phyloP scores from a whole-genome alignment of 2,329 filamentous ascomycete species.

The Cladosporium sp. region DNA sequence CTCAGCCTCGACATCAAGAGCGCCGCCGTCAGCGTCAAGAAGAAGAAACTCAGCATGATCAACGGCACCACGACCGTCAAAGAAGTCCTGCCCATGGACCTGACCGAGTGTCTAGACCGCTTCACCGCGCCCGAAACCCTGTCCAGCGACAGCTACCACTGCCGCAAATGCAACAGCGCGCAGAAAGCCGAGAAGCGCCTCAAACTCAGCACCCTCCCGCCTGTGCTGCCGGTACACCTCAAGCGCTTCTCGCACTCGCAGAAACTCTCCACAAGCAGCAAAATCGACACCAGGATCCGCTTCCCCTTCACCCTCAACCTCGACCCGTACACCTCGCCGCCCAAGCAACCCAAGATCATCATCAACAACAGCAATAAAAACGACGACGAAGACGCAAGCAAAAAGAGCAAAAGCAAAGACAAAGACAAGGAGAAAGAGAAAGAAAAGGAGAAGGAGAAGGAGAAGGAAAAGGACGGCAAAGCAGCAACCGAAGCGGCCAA shows the following conservation, averaged over 20 bases:
- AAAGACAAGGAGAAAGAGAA: slow-evolving; percentile 9
- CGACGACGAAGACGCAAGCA: slow-evolving; percentile 34
- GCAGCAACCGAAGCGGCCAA: slow-evolving; percentile 26
- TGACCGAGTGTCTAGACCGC: slow-evolving; percentile 71
- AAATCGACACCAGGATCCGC: slow-evolving; percentile 82
- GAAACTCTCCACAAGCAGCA: slow-evolving; percentile 72
- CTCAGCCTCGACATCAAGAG: slow-evolving; percentile 83
- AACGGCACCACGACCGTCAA: slow-evolving; percentile 40
- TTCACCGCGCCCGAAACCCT: slow-evolving; percentile 82
- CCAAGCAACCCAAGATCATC: slow-evolving; percentile 17
- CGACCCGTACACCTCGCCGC: slow-evolving; percentile 71
- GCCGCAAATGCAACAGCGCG: slow-evolving; percentile 70
- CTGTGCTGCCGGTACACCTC: slow-evolving; percentile 86
- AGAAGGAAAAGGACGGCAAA: slow-evolving; percentile 16
- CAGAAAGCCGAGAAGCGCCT: slow-evolving; percentile 83
- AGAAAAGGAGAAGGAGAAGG: slow-evolving; percentile 20
- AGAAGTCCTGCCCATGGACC: slow-evolving; percentile 39
- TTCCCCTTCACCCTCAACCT: slow-evolving; percentile 89
- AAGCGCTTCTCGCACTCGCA: slow-evolving; percentile 55
- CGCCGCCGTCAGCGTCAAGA: slow-evolving; percentile 58
- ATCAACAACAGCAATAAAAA: slow-evolving; percentile 12
- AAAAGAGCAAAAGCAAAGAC: slow-evolving; percentile 1
- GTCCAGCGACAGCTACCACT: slow-evolving; percentile 76
- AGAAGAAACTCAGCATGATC: slow-evolving; percentile 53
- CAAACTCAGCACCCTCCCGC: slow-evolving; percentile 79